A percentile compares a stretch with the other conserved stretches of the same genome.
Evolutionary conservation across 164 flowering plant genomes (phyloP).

Genomic region (Cinnamomum micranthum): DNA sequence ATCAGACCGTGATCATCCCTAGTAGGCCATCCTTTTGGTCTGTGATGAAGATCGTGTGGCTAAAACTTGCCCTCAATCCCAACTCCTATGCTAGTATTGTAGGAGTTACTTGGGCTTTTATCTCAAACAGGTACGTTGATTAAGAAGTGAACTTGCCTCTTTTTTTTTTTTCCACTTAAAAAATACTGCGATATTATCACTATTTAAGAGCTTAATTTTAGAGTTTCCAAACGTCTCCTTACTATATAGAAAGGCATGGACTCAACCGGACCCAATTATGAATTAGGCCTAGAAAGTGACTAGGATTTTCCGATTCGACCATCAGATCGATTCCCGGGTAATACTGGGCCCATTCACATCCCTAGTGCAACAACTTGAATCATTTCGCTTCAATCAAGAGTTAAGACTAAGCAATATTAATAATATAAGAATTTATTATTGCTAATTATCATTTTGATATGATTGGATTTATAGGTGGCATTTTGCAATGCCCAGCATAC

Average conservation of each 20-base stretch:
- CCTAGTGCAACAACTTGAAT: not conserved
- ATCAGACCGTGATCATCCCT: not conserved
- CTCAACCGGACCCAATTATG: no score
- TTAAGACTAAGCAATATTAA: not conserved
- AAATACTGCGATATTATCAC: no score
- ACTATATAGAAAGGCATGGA: no score
- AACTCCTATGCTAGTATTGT: conserved; percentile 55
- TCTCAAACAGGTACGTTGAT: conserved; percentile 49
- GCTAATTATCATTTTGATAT: not conserved
- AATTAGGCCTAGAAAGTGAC: no score
- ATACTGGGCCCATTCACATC: no score
- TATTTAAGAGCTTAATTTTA: no score
- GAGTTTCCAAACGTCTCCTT: no score
- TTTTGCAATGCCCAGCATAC: conserved; percentile 56
- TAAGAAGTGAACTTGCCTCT: no score
- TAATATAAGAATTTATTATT: not conserved
- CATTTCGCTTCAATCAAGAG: not conserved
- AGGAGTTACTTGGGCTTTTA: conserved; percentile 62
- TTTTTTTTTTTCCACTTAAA: no score
- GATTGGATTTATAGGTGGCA: conserved; percentile 42
- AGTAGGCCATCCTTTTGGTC: conserved; percentile 34
- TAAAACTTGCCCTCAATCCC: conserved; percentile 58
- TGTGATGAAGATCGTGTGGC: conserved; percentile 51
- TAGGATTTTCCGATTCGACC: no score
- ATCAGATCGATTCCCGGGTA: no score